Percentiles rank a stretch among this genome's conserved stretches.
These are phyloP conservation scores for Pseudoneurospora amorphoporcata DNA, from an alignment of 495 filamentous ascomycete genomes.

Conservation along the genomic window DNA sequence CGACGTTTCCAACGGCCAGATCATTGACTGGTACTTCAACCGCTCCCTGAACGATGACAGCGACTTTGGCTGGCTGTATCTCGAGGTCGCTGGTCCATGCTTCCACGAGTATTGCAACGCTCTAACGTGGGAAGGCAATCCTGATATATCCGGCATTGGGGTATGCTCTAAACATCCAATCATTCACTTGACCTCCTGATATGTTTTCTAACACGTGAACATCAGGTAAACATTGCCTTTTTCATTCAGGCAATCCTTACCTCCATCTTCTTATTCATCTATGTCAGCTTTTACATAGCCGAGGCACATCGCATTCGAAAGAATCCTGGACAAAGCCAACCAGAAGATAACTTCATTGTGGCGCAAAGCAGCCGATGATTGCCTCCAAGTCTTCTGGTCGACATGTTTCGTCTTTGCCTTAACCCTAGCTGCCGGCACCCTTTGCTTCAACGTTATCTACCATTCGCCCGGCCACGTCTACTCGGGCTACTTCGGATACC, in stretches of 20 bases:
- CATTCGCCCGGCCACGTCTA: neutral
- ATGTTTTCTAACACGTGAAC: too few species aligned
- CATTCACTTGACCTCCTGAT: too few species aligned
- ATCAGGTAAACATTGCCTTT: too few species aligned
- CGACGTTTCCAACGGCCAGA: neutral
- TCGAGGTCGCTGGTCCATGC: too few species aligned
- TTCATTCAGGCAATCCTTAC: too few species aligned
- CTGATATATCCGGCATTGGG: neutral
- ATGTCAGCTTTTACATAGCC: too few species aligned
- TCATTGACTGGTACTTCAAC: neutral
- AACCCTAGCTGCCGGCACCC: neutral
- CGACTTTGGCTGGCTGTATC: neutral
- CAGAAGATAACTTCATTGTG: too few species aligned
- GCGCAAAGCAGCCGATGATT: neutral
- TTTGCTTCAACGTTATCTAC: neutral
- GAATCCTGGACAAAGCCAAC: too few species aligned
- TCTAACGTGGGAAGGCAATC: neutral
- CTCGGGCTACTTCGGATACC: constrained; percentile 63
- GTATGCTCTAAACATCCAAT: too few species aligned
- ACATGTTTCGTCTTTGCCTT: neutral
- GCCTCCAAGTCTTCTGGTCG: neutral
- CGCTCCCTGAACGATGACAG: neutral
- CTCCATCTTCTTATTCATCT: too few species aligned
- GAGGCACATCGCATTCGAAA: too few species aligned
- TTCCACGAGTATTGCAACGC: too few species aligned